A percentile compares a stretch with the other conserved stretches of the same genome.
Evolutionary conservation across 148 eudicot genomes (phyloP).

Genomic region (Rhododendron molle): DNA sequence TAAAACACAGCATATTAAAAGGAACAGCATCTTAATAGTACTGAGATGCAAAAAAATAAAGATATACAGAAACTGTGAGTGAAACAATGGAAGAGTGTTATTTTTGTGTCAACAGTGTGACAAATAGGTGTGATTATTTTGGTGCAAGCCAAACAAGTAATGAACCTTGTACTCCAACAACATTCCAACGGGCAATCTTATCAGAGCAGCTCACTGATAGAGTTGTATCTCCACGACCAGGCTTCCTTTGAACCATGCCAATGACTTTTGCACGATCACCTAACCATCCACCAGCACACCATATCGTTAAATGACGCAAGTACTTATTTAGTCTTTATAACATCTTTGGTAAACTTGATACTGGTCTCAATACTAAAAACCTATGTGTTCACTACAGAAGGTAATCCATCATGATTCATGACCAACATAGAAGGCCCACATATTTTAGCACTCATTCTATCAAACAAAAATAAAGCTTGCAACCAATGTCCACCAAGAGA

Average conservation of each 20-base stretch:
- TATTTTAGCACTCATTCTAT: neutral
- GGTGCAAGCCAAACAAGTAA: neutral
- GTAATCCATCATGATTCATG: neutral
- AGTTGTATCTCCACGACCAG: slow-evolving; percentile 91
- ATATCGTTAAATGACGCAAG: neutral
- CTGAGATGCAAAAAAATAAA: neutral
- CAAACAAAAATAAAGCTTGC: neutral
- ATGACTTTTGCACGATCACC: slow-evolving; percentile 29
- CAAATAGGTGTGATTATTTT: neutral
- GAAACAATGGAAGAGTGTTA: neutral
- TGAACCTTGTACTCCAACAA: slow-evolving; percentile 87
- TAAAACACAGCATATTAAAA: neutral
- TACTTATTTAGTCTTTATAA: neutral
- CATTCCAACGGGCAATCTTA: slow-evolving; percentile 97
- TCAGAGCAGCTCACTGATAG: slow-evolving; percentile 97
- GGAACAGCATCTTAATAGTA: neutral
- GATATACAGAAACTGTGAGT: neutral
- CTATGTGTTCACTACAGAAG: neutral
- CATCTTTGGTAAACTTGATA: neutral
- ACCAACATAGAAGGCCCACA: neutral
- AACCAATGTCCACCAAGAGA: neutral
- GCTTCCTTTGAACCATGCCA: slow-evolving; percentile 86
- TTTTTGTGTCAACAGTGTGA: neutral
- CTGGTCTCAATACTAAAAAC: neutral
- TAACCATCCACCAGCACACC: slow-evolving; percentile 8